Percentiles rank a stretch among this genome's conserved stretches.
Evolutionary conservation across 805 yeast species (phyloP).

Genomic region (Lachancea quebecensis): DNA sequence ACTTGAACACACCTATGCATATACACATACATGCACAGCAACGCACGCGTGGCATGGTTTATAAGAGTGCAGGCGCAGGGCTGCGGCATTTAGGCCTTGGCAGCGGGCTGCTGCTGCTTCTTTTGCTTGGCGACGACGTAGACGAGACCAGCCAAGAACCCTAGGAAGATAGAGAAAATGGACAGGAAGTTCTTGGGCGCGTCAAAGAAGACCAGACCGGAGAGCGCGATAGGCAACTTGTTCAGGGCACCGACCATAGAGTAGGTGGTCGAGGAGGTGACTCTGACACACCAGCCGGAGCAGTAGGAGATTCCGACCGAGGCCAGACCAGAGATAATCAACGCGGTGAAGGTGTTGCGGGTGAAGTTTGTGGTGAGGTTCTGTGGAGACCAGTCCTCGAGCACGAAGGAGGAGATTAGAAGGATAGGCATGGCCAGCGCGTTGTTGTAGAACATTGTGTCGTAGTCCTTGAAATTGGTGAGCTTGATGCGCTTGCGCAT

Average conservation of each 20-base stretch:
- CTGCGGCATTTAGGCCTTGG: too few species aligned
- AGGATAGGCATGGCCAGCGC: conserved; percentile 87
- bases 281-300: conserved; percentile 99
- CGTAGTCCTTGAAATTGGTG: conserved; percentile 93
- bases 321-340: conserved; percentile 89
- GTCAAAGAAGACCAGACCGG: conserved; percentile 91
- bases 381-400: conserved; percentile 89
- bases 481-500: conserved; percentile 98
- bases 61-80: too few species aligned
- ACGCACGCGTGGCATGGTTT: too few species aligned
- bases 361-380: conserved; percentile 73
- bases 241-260: conserved; percentile 99
- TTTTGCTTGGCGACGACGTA: conserved; percentile 93
- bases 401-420: conserved; percentile 60
- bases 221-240: conserved; percentile 93
- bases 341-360: conserved; percentile 62
- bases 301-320: conserved; percentile 97
- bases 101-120: conserved; percentile 41
- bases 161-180: conserved; percentile 82
- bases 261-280: conserved; percentile 95
- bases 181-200: conserved; percentile 92
- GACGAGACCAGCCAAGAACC: conserved; percentile 92
- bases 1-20: too few species aligned
- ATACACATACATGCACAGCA: too few species aligned
- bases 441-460: conserved; percentile 98